Percentiles rank a stretch among this genome's conserved stretches.
Conservation (phyloP, 2,329 filamentous ascomycete genomes). For the Trichoderma sp. region DNA sequence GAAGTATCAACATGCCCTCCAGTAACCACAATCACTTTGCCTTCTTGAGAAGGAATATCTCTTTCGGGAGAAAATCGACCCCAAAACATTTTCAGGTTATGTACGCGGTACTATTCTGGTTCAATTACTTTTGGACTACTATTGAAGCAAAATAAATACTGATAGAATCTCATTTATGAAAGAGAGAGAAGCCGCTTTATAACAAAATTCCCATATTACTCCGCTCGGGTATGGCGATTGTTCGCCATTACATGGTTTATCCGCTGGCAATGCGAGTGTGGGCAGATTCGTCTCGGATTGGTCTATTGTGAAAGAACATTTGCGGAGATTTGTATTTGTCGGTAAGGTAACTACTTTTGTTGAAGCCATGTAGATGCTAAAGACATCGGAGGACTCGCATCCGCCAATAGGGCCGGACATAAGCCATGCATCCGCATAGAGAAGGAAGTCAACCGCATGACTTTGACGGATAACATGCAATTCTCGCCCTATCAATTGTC, state of each 20-base stretch:
- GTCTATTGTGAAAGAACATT: neutral
- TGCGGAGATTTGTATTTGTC: neutral
- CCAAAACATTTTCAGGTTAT: neutral
- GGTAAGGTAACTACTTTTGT: neutral
- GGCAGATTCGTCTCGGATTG: neutral
- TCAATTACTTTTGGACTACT: neutral
- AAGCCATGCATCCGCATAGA: neutral
- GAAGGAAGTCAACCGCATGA: neutral
- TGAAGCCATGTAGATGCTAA: neutral
- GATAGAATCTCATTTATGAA: neutral
- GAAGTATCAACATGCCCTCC: slow-evolving; percentile 41
- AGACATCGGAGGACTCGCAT: neutral
- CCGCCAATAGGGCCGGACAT: neutral
- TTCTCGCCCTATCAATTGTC: neutral
- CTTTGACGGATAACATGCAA: neutral
- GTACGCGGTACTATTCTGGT: neutral
- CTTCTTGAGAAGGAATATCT: slow-evolving; percentile 47
- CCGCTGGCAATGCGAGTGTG: neutral
- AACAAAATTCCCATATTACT: neutral
- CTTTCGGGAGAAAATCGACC: slow-evolving; percentile 35
- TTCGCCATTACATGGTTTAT: neutral
- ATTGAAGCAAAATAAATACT: neutral
- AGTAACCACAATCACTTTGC: slow-evolving; percentile 53
- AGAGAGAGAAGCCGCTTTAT: neutral
- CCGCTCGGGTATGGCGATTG: neutral